A percentile compares a stretch with the other conserved stretches of the same genome.
These are phyloP conservation scores for Malus hybrid DNA, from an alignment of 331 rosid species.

Conservation along the genomic window DNA sequence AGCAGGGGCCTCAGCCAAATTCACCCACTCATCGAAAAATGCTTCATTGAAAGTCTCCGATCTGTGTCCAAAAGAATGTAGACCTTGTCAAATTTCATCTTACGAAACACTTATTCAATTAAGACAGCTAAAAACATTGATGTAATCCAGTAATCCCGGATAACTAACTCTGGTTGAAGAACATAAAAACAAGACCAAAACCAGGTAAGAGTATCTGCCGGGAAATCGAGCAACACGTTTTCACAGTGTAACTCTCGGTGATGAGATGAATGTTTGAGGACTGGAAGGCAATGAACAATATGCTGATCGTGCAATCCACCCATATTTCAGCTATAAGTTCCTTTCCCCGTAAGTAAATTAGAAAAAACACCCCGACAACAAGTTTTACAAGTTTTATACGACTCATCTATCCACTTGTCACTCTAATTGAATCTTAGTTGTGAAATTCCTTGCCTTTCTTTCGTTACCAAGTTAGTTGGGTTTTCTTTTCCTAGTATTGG, in stretches of 20 bases:
- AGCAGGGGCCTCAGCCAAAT: slow-evolving; percentile 55
- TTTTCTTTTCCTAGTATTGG: no score
- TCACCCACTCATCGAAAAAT: slow-evolving; percentile 60
- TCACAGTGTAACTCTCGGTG: neutral
- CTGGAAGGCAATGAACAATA: neutral
- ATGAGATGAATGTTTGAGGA: neutral
- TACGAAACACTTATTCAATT: neutral
- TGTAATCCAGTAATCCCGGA: neutral
- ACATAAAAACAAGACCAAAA: neutral
- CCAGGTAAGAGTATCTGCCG: neutral
- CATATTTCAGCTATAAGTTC: neutral
- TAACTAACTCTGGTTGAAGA: neutral
- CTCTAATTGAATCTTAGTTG: no score
- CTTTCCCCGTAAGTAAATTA: neutral
- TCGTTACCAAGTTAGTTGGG: no score
- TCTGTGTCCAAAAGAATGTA: slow-evolving; percentile 31
- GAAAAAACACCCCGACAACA: no score
- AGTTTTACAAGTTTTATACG: no score
- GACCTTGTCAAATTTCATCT: neutral
- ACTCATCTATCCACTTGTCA: no score
- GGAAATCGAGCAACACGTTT: neutral
- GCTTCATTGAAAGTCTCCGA: slow-evolving; percentile 39
- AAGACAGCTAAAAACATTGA: neutral
- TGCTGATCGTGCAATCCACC: no score
- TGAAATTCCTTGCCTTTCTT: no score